Evolutionary conservation across 257 asterid genomes (phyloP), one percentile per base, ranked within the genome.

Genomic region (Ehretia macrophylla): DNA sequence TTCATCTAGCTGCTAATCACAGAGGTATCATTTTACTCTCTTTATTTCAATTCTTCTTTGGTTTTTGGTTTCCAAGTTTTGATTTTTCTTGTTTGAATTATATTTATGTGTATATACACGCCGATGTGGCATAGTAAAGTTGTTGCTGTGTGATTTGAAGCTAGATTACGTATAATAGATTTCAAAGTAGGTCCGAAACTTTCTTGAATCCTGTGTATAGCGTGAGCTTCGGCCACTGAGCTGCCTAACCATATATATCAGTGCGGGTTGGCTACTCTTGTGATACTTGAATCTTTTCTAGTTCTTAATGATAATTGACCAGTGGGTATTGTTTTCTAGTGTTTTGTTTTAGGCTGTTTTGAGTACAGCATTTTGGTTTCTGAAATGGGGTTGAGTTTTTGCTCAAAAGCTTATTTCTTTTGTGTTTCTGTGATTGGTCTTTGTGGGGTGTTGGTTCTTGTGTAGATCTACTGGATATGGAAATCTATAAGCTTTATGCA

Each of bases 201-300:
- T n/a, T n/a, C n/a, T n/a, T n/a, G n/a, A n/a, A n/a, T n/a, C n/a
- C n/a, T n/a, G n/a, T n/a, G n/a, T n/a, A n/a, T n/a, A n/a, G n/a
- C n/a, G n/a, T n/a, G n/a, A n/a, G n/a, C n/a, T n/a, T n/a, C n/a
- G n/a, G n/a, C n/a, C n/a, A n/a, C n/a, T n/a, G n/a, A n/a, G n/a
- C n/a, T n/a, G n/a, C n/a, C n/a, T n/a, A n/a, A n/a, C n/a, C n/a
- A n/a, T n/a, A n/a, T n/a, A n/a, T n/a, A n/a, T n/a, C n/a, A n/a
- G n/a, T n/a, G n/a, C n/a, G n/a, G n/a, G n/a, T n/a, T n/a, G n/a
- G n/a, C n/a, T n/a, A n/a, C n/a, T n/a, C n/a, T n/a, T n/a, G n/a
- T n/a, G 14, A 8, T 37, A 35, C 61, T 68, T 55, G 53, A 68
- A 37, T 40, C 56, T 50, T 44, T 58, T 50, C 58, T 66, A n/a